phyloP scores from a whole-genome alignment of 73 alveolate species.

The Paramecium octaurelia region DNA sequence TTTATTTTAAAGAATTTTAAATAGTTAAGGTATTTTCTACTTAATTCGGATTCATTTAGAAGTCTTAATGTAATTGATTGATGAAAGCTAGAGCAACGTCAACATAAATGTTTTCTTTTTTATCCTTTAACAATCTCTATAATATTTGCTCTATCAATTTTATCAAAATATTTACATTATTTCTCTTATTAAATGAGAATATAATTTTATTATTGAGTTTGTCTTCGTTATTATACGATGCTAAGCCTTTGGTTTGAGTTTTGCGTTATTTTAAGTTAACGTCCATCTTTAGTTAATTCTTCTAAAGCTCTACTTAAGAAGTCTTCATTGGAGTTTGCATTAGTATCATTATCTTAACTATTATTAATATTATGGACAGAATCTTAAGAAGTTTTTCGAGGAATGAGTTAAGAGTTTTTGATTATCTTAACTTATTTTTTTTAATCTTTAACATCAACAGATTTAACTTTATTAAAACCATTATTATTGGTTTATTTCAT shows the following conservation, averaged over 20 bases:
- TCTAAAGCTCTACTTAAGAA: constrained; percentile 13
- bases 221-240: background rate
- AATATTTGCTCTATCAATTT: background rate
- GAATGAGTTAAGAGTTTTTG: background rate
- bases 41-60: background rate
- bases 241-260: background rate
- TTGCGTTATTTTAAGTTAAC: background rate
- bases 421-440: background rate
- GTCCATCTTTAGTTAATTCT: background rate
- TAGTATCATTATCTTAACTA: background rate
- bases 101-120: constrained; percentile 2
- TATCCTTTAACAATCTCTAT: background rate
- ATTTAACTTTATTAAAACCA: background rate
- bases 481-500: background rate
- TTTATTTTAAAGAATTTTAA: constrained; percentile 23
- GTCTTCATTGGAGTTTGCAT: background rate
- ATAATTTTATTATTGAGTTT: background rate
- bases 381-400: background rate
- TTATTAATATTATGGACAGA: background rate
- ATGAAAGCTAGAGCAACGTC: constrained; percentile 17
- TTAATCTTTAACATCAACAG: constrained; percentile 3
- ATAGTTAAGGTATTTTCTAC: background rate
- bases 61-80: background rate
- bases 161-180: background rate
- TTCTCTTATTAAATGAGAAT: background rate